phyloP scores from a whole-genome alignment of 148 eudicot species.

The Camellia japonica region DNA sequence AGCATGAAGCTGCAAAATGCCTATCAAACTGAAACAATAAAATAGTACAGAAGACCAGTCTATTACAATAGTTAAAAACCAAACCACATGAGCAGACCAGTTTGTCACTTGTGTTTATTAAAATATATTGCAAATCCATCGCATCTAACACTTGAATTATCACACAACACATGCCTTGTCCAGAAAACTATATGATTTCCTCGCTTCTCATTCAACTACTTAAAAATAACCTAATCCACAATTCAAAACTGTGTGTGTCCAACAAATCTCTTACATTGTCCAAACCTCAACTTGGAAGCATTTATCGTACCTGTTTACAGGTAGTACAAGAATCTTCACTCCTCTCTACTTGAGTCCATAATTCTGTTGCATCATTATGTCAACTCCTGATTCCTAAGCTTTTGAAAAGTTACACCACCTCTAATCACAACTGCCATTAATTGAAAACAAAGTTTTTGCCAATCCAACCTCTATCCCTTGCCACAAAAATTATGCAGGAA shows the following conservation, averaged over 20 bases:
- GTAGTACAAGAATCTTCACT: not conserved
- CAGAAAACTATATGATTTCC: not conserved
- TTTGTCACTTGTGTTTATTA: too few species aligned
- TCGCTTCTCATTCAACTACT: not conserved
- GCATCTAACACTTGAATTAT: not conserved
- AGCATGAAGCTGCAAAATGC: not conserved
- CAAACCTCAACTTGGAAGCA: not conserved
- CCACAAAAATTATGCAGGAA: too few species aligned
- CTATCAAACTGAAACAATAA: not conserved
- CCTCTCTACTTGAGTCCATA: not conserved
- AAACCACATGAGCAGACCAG: too few species aligned
- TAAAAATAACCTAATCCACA: not conserved
- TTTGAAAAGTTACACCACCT: not conserved
- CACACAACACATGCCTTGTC: too few species aligned
- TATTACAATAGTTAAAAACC: too few species aligned
- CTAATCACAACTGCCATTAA: not conserved
- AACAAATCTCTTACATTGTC: not conserved
- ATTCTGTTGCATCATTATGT: not conserved
- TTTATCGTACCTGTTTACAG: not conserved
- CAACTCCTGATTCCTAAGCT: not conserved
- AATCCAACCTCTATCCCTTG: not conserved
- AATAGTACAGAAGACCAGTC: not conserved
- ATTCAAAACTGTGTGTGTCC: not conserved
- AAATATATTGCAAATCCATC: too few species aligned
- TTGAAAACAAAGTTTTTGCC: not conserved